Base-by-base conservation (phyloP, 192 early-diverging fungal species). In the Coemansia sp. region DNA sequence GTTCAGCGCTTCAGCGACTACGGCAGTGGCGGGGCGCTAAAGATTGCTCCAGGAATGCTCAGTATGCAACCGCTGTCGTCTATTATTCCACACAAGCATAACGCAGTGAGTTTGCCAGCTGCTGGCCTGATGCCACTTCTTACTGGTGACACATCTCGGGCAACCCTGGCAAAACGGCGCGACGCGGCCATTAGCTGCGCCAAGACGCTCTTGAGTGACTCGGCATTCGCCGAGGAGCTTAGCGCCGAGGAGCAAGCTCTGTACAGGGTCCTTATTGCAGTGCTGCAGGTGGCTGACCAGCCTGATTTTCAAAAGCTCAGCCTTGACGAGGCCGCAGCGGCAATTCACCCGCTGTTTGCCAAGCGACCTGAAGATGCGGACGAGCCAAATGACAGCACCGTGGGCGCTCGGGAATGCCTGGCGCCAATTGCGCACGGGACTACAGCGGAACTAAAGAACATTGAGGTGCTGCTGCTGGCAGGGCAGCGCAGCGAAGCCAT, bases 91-190 rank as follows among this genome's bases (percentile, higher is more conserved):
- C 10, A 32, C 1, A 56, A 63, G 12, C 29, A 54, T 35, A 53
- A 48, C 14, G 39, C 50, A 45, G 47, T 47, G n/a, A 25, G 51
- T 39, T 52, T 51, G 3, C 15, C 65, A 9, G 47, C 72, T 15
- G 55, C 68, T 12, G 60, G 29, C 54, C 62, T 15, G 67, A 75
- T 17, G 62, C 90, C 90, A 50, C 62, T 91, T 4, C 60, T 92
- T 15, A 69, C 85, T 51, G 87, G 88, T 6, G 88, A 89, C 41
- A 83, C 79, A 6, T 83, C 95, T 15, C 84, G 88, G 60, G 60
- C 83, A 0, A 67, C 82, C 3, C 80, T 97, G 11, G 63, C 88
- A 14, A 73, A 84, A 47, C 66, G 67, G 1, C 73, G 73, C 22
- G 79, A 82, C 19, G 52, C 59, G 8, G 77, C 72, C 1, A 72